A percentile compares a stretch with the other conserved stretches of the same genome.
phyloP scores from a whole-genome alignment of 2,329 filamentous ascomycete species.

The Aspergillus neotritici region DNA sequence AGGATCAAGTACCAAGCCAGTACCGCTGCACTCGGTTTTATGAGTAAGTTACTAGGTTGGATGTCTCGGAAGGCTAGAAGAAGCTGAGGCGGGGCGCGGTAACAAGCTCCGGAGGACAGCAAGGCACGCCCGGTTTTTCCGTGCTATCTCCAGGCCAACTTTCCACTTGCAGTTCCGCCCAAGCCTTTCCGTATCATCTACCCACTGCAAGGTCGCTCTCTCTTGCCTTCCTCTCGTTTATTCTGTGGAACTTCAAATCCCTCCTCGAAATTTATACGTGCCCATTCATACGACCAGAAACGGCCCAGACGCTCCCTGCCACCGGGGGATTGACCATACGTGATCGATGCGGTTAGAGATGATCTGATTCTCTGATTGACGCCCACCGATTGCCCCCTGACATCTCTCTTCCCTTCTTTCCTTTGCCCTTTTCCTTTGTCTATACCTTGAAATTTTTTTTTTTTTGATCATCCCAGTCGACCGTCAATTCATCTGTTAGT shows the following conservation, averaged over 20 bases:
- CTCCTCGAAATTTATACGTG: background rate
- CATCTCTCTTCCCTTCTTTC: slow-evolving; percentile 1
- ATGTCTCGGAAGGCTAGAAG: background rate
- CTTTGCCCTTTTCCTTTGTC: slow-evolving; percentile 7
- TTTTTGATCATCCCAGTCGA: slow-evolving; percentile 8
- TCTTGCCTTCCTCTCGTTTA: slow-evolving; percentile 1
- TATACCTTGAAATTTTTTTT: slow-evolving; percentile 9
- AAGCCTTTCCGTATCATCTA: background rate
- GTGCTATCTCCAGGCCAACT: slow-evolving; percentile 19
- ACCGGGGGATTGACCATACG: too few species aligned
- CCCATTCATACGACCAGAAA: too few species aligned
- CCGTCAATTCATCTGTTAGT: background rate
- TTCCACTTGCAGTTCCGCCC: slow-evolving; percentile 4
- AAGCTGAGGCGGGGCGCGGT: slow-evolving; percentile 11
- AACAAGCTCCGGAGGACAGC: slow-evolving; percentile 4
- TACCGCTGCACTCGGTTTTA: too few species aligned
- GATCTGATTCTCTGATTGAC: slow-evolving; percentile 7
- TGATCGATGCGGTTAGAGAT: slow-evolving; percentile 8
- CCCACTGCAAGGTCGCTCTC: background rate
- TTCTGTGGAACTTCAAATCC: slow-evolving; percentile 1
- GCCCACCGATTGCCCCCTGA: background rate
- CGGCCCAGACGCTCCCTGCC: too few species aligned
- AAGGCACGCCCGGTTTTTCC: slow-evolving; percentile 13
- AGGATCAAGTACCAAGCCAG: too few species aligned
- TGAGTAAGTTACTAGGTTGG: background rate